phyloP scores from a whole-genome alignment of 306 rosid genomes.

The Fragaria vesca region DNA sequence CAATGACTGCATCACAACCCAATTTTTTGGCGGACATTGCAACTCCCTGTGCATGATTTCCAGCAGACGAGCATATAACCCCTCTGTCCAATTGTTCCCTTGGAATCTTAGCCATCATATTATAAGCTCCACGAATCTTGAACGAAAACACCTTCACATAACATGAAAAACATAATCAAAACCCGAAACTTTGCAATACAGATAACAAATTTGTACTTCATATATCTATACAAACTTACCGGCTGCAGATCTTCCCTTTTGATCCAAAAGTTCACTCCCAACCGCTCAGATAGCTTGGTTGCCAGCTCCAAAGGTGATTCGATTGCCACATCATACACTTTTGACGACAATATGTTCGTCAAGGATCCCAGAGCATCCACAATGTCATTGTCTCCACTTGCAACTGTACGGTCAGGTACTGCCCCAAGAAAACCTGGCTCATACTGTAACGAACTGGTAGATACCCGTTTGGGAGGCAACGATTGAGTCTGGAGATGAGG shows the following conservation, averaged over 20 bases:
- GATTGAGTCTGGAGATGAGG: constrained; percentile 6
- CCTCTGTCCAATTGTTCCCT: constrained; percentile 67
- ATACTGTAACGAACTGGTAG: constrained; percentile 58
- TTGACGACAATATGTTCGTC: constrained; percentile 74
- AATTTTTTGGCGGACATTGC: constrained; percentile 82
- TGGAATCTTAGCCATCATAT: constrained; percentile 90
- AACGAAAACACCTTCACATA: constrained; percentile 76
- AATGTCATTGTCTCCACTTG: constrained; percentile 20
- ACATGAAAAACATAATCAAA: constrained; percentile 12
- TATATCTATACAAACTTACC: constrained; percentile 36
- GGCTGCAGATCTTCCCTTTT: constrained; percentile 93
- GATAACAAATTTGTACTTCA: neutral
- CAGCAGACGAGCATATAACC: constrained; percentile 96
- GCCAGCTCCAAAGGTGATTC: constrained; percentile 83
- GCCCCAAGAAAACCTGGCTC: constrained; percentile 84
- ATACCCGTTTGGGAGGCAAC: constrained; percentile 32
- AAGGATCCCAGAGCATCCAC: constrained; percentile 59
- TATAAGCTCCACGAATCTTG: constrained; percentile 96
- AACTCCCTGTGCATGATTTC: constrained; percentile 99
- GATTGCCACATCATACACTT: constrained; percentile 78
- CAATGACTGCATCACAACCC: constrained; percentile 77
- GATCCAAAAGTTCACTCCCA: constrained; percentile 75
- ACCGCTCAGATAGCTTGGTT: constrained; percentile 63
- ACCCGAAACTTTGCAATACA: neutral
- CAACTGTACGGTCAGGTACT: constrained; percentile 39